Evolutionary conservation across 495 filamentous ascomycete genomes (phyloP), one percentile per base, ranked within the genome.

Genomic region (Saxophila tyrrhenica): DNA sequence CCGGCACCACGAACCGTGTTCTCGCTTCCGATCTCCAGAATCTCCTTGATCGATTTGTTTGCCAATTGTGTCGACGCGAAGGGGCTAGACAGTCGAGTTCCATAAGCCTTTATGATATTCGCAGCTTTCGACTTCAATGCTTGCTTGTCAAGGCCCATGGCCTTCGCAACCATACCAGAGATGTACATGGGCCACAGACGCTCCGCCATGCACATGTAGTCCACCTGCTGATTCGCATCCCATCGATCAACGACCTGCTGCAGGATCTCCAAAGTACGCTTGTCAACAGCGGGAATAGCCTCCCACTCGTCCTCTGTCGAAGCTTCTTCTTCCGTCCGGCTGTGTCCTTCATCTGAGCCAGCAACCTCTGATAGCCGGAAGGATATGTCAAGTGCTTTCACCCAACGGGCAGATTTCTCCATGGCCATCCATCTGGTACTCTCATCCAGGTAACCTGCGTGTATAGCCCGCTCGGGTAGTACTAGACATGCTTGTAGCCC

Each of bases 131-230:
- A 3, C 22, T 58, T 25, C 1, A 50, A 23, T 3, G 55, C 51
- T 9, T 39, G 1, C 15, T 42, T 21, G 29, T 51, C 32, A 17
- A 62, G 3, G 17, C 48, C 21, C 10, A 62, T 9, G 1, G 47
- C 35, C 9, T 58, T 24, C 9, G 47, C 51, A 7, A 62, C 25
- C 32, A 52, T 20, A 0, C 59, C 59, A 20, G 25, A 32, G 16
- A 47, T 24, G 19, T 58, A 52, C 13, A 51, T 23, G 0, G 38
- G 29, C 55, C 59, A 62, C 17, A 56, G 45, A 39, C 39, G 9
- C 25, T 32, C 7, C 16, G 55, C 41, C 38, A 53, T 19, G 13
- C 25, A 39, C 0, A 62, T 39, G n/a, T 42, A 25, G 5, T 15
- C 5, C 3, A 62, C 35, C 21, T 55, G 50, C 38, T 25, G n/a